Conservation (phyloP, 306 rosid species). For the Fagus crenata region DNA sequence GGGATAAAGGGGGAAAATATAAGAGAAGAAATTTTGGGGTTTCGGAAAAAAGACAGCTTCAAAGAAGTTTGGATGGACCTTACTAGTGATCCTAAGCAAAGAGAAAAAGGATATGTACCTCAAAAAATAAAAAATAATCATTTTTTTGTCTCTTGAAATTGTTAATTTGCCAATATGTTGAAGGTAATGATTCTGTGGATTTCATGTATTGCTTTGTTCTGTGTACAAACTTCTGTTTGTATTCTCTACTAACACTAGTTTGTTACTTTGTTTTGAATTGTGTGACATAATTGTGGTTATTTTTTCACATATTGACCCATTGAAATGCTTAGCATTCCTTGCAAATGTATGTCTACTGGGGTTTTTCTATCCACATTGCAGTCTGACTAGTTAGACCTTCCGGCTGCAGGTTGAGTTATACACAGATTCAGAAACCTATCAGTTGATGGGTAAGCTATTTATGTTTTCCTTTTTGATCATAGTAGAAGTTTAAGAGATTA, state of each 20-base stretch:
- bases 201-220: background rate
- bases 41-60: background rate
- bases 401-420: slow-evolving; percentile 66
- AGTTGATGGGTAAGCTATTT: slow-evolving; percentile 56
- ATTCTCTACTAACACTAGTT: background rate
- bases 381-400: slow-evolving; percentile 33
- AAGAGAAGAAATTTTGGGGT: background rate
- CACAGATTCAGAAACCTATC: slow-evolving; percentile 61
- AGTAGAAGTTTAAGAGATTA: background rate
- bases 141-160: background rate
- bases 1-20: background rate
- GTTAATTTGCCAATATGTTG: background rate
- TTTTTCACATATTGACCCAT: slow-evolving; percentile 6
- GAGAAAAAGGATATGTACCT: background rate
- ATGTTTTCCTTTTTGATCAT: background rate
- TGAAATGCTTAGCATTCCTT: slow-evolving; percentile 5
- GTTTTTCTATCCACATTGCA: slow-evolving; percentile 19
- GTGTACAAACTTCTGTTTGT: background rate
- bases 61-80: background rate
- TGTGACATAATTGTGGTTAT: background rate
- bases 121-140: background rate
- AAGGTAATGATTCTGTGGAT: background rate
- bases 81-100: background rate
- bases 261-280: background rate
- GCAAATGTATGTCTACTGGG: background rate